Evolutionary conservation across 768 basidiomycete genomes (phyloP), one percentile per base, ranked within the genome.

Genomic region (Rhodocollybia butyracea): DNA sequence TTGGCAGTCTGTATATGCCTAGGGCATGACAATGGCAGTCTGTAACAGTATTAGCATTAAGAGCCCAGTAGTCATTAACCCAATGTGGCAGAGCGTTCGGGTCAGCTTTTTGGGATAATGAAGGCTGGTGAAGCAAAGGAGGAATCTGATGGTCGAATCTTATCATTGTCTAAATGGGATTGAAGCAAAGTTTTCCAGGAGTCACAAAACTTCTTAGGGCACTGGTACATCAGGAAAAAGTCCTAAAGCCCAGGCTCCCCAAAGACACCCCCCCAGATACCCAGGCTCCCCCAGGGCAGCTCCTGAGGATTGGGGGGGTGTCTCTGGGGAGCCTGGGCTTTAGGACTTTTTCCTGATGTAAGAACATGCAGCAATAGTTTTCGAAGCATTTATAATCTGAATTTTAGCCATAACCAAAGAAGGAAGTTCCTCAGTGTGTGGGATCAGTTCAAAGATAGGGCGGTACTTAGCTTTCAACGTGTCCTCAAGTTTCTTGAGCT

Each of bases 91-190:
- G 47, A 0, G 56, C 65, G 0, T 46, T 56, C 0, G 63, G 64
- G 30, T 76, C 70, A 0, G 67, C 40, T 43, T 72, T n/a, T 75
- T 0, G 69, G 68, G 0, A 73, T 66, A 1, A 76, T 58, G 41
- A 72, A 74, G 0, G 64, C 60, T 0, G 69, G 73, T 0, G 68
- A 76, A 0, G 66, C 65, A 42, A 60, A 66, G 2, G 50, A 22
- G 0, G 66, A 67, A 0, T 46, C 47, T 0, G 71, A 75, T 0
- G 64, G 66, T 0, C 62, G 55, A 0, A 76, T 60, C 0, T 64
- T 54, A 0, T 73, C 70, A 3, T 66, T 64, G 3, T 56, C 64
- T 0, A 74, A 57, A 31, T 74, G 70, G 2, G 66, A 60, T 0
- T 72, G 40, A 0, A 76, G 57, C 0, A 75, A 51, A 0, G 26